Conservation (phyloP, 768 basidiomycete genomes). For the Mycena rebaudengoi region DNA sequence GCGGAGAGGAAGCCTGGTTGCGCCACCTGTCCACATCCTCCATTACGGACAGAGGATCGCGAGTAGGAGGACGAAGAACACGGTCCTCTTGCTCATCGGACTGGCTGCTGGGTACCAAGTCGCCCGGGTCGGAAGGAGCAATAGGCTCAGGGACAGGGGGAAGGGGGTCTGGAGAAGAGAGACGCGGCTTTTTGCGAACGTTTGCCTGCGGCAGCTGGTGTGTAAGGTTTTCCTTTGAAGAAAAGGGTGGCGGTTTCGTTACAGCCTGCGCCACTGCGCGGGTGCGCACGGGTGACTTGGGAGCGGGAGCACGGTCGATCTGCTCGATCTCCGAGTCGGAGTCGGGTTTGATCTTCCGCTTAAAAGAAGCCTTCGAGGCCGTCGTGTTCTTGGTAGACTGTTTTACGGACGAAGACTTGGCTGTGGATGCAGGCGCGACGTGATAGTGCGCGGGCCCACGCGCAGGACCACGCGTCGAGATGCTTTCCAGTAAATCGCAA, state of each 20-base stretch:
- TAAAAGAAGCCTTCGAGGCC: slow-evolving; percentile 27
- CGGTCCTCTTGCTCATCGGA: slow-evolving; percentile 69
- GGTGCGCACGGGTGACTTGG: slow-evolving; percentile 32
- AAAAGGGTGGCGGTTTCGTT: slow-evolving; percentile 19
- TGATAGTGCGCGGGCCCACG: slow-evolving; percentile 12
- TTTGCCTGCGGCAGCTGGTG: slow-evolving; percentile 19
- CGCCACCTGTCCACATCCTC: slow-evolving; percentile 56
- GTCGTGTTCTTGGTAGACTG: slow-evolving; percentile 10
- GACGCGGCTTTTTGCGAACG: slow-evolving; percentile 43
- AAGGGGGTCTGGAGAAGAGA: neutral
- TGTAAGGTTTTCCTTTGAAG: slow-evolving; percentile 36
- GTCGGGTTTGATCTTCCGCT: slow-evolving; percentile 46
- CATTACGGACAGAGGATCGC: slow-evolving; percentile 38
- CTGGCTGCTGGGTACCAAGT: slow-evolving; percentile 69
- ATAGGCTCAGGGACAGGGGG: slow-evolving; percentile 10
- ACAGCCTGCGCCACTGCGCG: slow-evolving; percentile 11
- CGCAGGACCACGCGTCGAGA: slow-evolving; percentile 25
- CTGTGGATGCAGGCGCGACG: slow-evolving; percentile 20
- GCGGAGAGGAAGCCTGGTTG: slow-evolving; percentile 35
- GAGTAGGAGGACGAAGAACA: slow-evolving; percentile 36
- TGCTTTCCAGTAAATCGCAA: slow-evolving; percentile 30
- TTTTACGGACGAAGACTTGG: slow-evolving; percentile 4
- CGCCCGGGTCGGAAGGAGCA: slow-evolving; percentile 31
- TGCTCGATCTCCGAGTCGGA: slow-evolving; percentile 45
- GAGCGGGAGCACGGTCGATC: slow-evolving; percentile 41